phyloP scores from a whole-genome alignment of 192 early-diverging fungal species.

The Funneliformis geosporum region DNA sequence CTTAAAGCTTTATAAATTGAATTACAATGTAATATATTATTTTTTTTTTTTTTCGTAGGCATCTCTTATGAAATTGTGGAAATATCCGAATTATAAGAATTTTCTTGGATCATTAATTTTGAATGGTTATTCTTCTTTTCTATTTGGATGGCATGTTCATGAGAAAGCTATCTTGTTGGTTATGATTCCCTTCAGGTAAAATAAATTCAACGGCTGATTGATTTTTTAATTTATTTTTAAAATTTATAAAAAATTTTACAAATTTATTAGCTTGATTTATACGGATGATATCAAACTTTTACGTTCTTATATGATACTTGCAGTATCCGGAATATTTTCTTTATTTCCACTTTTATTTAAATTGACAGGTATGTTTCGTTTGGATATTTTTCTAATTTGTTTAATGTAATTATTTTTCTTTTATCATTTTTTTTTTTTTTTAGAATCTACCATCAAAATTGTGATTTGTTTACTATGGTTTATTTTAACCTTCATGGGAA shows the following conservation, averaged over 20 bases:
- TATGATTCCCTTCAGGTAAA: constrained; percentile 65
- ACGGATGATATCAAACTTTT: constrained; percentile 48
- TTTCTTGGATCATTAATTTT: constrained; percentile 78
- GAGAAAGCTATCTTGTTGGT: constrained; percentile 93
- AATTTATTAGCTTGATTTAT: constrained; percentile 51
- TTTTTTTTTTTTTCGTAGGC: constrained; percentile 18
- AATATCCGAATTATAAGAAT: constrained; percentile 49
- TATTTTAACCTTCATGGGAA: not conserved
- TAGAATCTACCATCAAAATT: not conserved
- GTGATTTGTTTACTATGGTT: constrained; percentile 16
- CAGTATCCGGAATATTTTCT: constrained; percentile 60
- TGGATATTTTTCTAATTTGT: not conserved
- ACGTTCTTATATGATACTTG: constrained; percentile 62
- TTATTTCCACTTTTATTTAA: constrained; percentile 75
- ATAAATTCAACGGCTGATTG: not conserved
- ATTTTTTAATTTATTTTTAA: not conserved
- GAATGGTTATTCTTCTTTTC: constrained; percentile 83
- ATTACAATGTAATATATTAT: not conserved
- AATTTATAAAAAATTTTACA: not conserved
- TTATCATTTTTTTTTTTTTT: not conserved
- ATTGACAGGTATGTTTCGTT: constrained; percentile 52
- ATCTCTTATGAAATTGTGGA: constrained; percentile 60
- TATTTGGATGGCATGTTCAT: constrained; percentile 99
- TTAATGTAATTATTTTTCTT: not conserved
- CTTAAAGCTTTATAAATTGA: not conserved